Percentiles rank a stretch among this genome's conserved stretches.
Conservation (phyloP, 805 yeast species). For the Candida insectorum region DNA sequence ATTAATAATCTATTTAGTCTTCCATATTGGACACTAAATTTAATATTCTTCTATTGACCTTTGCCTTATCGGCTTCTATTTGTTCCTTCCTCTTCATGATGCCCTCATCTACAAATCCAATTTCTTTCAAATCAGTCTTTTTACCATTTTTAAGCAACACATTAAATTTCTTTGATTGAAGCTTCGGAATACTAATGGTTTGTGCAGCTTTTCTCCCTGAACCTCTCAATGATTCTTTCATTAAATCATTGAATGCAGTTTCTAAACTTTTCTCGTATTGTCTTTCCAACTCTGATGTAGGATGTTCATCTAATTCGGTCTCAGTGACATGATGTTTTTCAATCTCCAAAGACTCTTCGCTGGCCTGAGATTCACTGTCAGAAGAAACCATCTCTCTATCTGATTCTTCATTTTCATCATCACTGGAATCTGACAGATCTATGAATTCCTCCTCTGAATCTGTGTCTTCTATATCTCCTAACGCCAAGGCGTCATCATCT, state of each 20-base stretch:
- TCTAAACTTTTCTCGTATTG: constrained; percentile 53
- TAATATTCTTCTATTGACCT: constrained; percentile 48
- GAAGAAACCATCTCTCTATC: no score
- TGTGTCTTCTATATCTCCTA: constrained; percentile 18
- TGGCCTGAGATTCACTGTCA: no score
- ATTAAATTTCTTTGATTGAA: constrained; percentile 4
- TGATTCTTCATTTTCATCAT: constrained; percentile 13
- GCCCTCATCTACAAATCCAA: constrained; percentile 34
- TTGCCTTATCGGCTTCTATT: constrained; percentile 39
- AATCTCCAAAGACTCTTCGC: no score
- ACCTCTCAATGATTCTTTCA: constrained; percentile 48
- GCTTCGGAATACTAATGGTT: no score
- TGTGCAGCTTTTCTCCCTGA: no score
- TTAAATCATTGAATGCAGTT: constrained; percentile 50
- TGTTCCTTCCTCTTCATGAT: constrained; percentile 50
- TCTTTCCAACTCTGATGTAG: constrained; percentile 12
- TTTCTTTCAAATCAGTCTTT: constrained; percentile 6
- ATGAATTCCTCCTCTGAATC: constrained; percentile 8
- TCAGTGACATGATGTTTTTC: no score
- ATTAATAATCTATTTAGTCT: constrained; percentile 2
- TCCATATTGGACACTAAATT: constrained; percentile 48
- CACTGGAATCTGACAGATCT: constrained; percentile 1
- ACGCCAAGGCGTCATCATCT: constrained; percentile 22
- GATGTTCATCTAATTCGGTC: constrained; percentile 15
- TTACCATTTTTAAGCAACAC: constrained; percentile 7